Evolutionary conservation across 176 grass and related monocot species (phyloP).

Genomic region (Coix lacrymajobi): DNA sequence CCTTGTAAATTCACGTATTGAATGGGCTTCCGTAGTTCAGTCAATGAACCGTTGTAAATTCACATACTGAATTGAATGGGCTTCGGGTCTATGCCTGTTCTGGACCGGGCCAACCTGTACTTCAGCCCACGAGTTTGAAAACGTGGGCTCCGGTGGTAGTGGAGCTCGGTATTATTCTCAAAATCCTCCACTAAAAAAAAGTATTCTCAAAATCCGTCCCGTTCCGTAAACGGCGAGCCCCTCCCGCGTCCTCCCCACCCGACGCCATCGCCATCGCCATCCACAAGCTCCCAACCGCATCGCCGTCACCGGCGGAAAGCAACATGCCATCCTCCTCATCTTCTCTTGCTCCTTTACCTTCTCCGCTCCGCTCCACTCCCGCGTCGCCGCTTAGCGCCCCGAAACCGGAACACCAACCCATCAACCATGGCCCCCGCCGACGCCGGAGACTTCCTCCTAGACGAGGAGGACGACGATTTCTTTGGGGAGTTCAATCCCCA

Average conservation of each 20-base stretch:
- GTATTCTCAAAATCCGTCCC: background rate
- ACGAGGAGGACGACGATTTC: conserved; percentile 43
- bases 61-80: no score
- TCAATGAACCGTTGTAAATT: no score
- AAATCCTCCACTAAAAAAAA: no score
- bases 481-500: conserved; percentile 46
- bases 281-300: conserved; percentile 2
- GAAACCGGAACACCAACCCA: background rate
- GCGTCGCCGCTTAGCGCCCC: background rate
- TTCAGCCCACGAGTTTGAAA: background rate
- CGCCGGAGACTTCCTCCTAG: background rate
- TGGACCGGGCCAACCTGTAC: background rate
- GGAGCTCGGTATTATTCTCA: no score
- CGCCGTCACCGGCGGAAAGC: background rate
- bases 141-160: no score
- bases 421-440: background rate
- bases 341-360: background rate
- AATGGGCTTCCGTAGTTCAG: no score
- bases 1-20: no score
- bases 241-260: background rate
- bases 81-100: background rate
- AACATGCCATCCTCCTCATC: conserved; percentile 5
- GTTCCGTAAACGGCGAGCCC: background rate
- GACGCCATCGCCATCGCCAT: background rate
- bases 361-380: background rate